phyloP scores from a whole-genome alignment of 2,329 filamentous ascomycete genomes.

The Nemania serpens region DNA sequence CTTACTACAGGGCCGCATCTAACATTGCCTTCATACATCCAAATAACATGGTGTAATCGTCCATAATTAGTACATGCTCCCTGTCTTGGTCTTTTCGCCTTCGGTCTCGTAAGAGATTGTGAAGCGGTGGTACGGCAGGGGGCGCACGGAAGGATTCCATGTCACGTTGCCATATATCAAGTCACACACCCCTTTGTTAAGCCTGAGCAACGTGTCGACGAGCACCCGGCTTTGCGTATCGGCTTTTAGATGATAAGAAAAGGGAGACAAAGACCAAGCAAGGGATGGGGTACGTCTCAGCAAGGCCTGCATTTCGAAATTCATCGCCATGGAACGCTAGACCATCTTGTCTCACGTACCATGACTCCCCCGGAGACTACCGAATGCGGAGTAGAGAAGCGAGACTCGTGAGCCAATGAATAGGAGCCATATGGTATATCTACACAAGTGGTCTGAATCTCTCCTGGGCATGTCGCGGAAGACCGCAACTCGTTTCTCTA shows the following conservation, averaged over 20 bases:
- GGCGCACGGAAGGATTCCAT: slow-evolving; percentile 6
- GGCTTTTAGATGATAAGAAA: not conserved
- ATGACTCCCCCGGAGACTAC: not conserved
- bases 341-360: slow-evolving; percentile 18
- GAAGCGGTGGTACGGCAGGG: slow-evolving; percentile 4
- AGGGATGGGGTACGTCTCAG: slow-evolving; percentile 1
- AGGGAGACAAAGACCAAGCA: not conserved
- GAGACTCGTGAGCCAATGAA: slow-evolving; percentile 8
- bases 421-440: not conserved
- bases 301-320: slow-evolving; percentile 2
- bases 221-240: not conserved
- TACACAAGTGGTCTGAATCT: not conserved
- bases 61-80: not conserved
- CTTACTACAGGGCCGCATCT: not conserved
- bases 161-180: slow-evolving; percentile 17
- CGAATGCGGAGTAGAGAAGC: slow-evolving; percentile 16
- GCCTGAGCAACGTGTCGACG: too few species aligned
- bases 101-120: slow-evolving; percentile 12
- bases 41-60: not conserved
- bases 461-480: not conserved
- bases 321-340: slow-evolving; percentile 8
- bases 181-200: slow-evolving; percentile 1
- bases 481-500: too few species aligned
- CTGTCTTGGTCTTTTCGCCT: not conserved
- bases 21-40: not conserved